phyloP scores from a whole-genome alignment of 2,329 filamentous ascomycete genomes.

The Pestalotiopsis sp. region DNA sequence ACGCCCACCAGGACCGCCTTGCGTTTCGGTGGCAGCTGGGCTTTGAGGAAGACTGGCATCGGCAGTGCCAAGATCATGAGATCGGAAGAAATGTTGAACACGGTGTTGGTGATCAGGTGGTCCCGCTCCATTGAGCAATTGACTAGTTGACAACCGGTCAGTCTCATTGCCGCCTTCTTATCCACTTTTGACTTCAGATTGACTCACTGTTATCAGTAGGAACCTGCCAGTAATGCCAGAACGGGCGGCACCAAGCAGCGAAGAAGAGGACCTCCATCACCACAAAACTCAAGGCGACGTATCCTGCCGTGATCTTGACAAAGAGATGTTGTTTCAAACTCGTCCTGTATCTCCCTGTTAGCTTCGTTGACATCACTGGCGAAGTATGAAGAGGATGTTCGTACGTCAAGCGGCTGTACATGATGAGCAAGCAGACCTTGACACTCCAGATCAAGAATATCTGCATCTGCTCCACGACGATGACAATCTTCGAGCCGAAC shows the following conservation, averaged over 20 bases:
- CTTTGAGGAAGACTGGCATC: slow-evolving; percentile 53
- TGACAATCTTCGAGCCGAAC: slow-evolving; percentile 63
- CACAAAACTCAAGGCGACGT: slow-evolving; percentile 50
- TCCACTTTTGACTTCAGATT: neutral
- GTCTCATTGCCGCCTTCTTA: neutral
- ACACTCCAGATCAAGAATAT: slow-evolving; percentile 59
- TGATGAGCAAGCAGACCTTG: slow-evolving; percentile 59
- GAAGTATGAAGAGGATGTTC: slow-evolving; percentile 17
- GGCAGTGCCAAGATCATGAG: slow-evolving; percentile 61
- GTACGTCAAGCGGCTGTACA: slow-evolving; percentile 59
- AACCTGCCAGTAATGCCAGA: slow-evolving; percentile 60
- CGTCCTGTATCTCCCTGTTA: slow-evolving; percentile 30
- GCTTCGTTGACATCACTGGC: neutral
- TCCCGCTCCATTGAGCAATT: slow-evolving; percentile 61
- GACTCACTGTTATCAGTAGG: slow-evolving; percentile 50
- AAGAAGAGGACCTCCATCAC: slow-evolving; percentile 53
- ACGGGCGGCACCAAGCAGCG: slow-evolving; percentile 58
- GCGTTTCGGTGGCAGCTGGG: slow-evolving; percentile 51
- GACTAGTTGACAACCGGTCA: slow-evolving; percentile 30
- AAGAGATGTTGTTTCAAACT: slow-evolving; percentile 48
- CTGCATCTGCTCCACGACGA: slow-evolving; percentile 65
- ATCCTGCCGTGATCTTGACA: slow-evolving; percentile 52
- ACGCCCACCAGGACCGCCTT: slow-evolving; percentile 54
- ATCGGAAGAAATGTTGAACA: slow-evolving; percentile 64
- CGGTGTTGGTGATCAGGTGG: slow-evolving; percentile 61